These are phyloP conservation scores for Lachancea meyersii DNA, from an alignment of 805 yeast genomes.

Conservation along the genomic window DNA sequence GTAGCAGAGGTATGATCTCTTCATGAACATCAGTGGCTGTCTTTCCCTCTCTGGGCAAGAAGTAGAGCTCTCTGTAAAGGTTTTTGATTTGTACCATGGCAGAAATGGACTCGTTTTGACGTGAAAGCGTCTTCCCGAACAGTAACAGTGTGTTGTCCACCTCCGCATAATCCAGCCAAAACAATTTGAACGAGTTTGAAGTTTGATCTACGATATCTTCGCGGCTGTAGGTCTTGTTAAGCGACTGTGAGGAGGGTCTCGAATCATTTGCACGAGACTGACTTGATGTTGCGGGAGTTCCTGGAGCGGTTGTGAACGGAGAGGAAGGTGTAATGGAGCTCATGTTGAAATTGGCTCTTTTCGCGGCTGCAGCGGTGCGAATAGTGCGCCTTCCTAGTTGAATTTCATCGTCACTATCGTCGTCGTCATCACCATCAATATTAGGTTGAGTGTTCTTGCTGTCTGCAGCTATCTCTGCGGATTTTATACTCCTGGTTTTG, in stretches of 20 bases:
- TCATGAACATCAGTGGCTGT: conserved; percentile 64
- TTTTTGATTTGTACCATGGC: conserved; percentile 72
- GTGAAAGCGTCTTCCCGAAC: conserved; percentile 72
- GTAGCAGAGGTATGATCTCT: conserved; percentile 63
- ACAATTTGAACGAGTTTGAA: conserved; percentile 59
- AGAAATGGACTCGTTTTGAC: conserved; percentile 55
- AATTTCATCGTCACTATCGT: conserved; percentile 31
- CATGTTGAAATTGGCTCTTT: conserved; percentile 24
- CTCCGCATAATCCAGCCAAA: conserved; percentile 87
- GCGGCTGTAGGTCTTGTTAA: conserved; percentile 18
- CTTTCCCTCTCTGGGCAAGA: conserved; percentile 63
- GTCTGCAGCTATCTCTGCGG: neutral
- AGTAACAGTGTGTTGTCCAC: conserved; percentile 60
- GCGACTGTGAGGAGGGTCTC: conserved; percentile 1
- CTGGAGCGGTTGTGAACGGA: conserved; percentile 32
- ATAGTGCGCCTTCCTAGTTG: conserved; percentile 26
- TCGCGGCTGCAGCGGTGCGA: conserved; percentile 24
- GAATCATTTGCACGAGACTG: neutral
- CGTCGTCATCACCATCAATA: conserved; percentile 37
- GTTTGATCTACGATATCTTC: conserved; percentile 34
- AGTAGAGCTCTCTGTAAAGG: conserved; percentile 62
- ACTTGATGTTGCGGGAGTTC: conserved; percentile 21
- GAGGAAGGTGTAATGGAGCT: conserved; percentile 21
- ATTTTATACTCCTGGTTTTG: conserved; percentile 4
- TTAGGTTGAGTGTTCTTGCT: conserved; percentile 12